phyloP scores from a whole-genome alignment of 2,329 filamentous ascomycete genomes.

The Aureobasidium zeae region DNA sequence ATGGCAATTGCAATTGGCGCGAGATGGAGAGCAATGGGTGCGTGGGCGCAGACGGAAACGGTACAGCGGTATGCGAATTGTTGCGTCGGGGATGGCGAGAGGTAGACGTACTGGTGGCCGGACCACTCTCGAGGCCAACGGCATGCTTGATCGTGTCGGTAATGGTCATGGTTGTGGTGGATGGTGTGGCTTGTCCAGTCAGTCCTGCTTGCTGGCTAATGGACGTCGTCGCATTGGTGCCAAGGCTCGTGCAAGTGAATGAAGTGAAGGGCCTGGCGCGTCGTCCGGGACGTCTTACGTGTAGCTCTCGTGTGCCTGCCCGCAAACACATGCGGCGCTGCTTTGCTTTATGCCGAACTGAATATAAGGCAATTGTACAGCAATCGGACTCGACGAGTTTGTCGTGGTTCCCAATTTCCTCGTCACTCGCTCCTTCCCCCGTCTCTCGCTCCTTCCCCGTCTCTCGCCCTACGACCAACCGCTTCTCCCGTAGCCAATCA shows the following conservation, averaged over 20 bases:
- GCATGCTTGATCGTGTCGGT: conserved; percentile 40
- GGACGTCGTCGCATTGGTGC: conserved; percentile 12
- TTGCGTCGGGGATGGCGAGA: not conserved
- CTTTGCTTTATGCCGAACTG: not conserved
- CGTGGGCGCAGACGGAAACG: not conserved
- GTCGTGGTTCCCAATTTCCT: conserved; percentile 5
- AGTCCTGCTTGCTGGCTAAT: not conserved
- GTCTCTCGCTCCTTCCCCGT: not conserved
- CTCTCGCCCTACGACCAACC: not conserved
- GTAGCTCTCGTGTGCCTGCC: not conserved
- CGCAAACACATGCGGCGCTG: not conserved
- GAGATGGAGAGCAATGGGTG: not conserved
- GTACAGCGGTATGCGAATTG: not conserved
- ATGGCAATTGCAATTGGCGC: not conserved
- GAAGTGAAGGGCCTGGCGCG: not conserved
- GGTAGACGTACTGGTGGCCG: conserved; percentile 27
- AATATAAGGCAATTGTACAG: too few relatives aligned
- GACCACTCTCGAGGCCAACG: conserved; percentile 35
- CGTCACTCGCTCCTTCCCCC: not conserved
- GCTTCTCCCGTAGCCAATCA: not conserved
- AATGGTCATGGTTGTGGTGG: conserved; percentile 30
- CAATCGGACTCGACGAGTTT: conserved; percentile 1
- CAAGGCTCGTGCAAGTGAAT: not conserved
- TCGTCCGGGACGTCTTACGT: not conserved
- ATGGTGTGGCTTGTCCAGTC: conserved; percentile 1